Evolutionary conservation across 73 alveolate genomes (phyloP), one percentile per base, ranked within the genome.

Genomic region (Blepharisma stoltei): DNA sequence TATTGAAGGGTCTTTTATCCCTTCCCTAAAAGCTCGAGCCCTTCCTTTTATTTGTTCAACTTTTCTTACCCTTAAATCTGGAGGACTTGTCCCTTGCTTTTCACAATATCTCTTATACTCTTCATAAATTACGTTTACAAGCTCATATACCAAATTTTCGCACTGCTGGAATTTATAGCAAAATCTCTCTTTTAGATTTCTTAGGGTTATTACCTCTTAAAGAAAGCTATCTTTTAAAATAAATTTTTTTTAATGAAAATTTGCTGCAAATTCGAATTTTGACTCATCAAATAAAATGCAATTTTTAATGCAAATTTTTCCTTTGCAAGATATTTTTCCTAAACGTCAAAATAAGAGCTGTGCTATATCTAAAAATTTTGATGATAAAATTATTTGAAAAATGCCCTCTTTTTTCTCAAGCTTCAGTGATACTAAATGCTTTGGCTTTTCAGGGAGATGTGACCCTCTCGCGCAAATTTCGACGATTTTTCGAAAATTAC

Each of bases 11-110:
- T 60, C 73, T 2, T 18, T 25, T n/a, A 14, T n/a, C 46, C 45
- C 18, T 25, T 60, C 73, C 46, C 23, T n/a, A 11, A 60, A 60
- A n/a, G 23, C 45, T 9, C 73, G 37, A 25, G 48, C 37, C 4
- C 73, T 14, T 60, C 73, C 73, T 20, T 25, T n/a, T 14, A 60
- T 25, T 25, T 60, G 73, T 60, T 60, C 73, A 14, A 60, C n/a
- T 25, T 60, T 60, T 9, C 73, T n/a, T 18, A 60, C 45, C 38
- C 73, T n/a, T 5, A 60, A 25, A 20, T n/a, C 38, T 20, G 48
- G 18, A 20, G 73, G 73, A 4, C 0, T 60, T 8, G 46, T n/a
- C 5, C 73, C 73, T 60, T 60, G 73, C 18, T 14, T 60, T 25
- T 60, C 73, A 25, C 73, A 60, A 25, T 18, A 60, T 9, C 73